Percentiles rank a stretch among this genome's conserved stretches.
phyloP scores from a whole-genome alignment of 345 rosid genomes.

The Eucalyptus sideroxylon region DNA sequence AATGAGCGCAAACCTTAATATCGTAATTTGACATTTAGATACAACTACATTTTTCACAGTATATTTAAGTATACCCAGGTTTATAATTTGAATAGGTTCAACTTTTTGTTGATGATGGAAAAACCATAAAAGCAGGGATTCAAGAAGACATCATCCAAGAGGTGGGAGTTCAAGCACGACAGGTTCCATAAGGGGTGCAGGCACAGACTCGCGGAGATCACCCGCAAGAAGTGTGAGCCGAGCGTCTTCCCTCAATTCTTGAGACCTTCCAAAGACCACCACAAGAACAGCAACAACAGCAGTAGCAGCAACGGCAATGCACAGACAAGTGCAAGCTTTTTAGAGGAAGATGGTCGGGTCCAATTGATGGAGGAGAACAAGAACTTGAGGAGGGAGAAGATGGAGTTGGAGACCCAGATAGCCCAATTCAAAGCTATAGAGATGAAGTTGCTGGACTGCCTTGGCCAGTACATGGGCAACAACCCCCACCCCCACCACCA shows the following conservation, averaged over 20 bases:
- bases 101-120: not conserved
- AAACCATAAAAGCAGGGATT: conserved; percentile 30
- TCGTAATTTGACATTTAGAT: not conserved
- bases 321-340: not conserved
- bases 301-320: not conserved
- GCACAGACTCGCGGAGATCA: conserved; percentile 34
- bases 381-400: conserved; percentile 21
- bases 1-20: not conserved
- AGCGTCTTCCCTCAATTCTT: conserved; percentile 35
- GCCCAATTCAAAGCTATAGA: conserved; percentile 29
- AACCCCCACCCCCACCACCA: not conserved
- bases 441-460: conserved; percentile 24
- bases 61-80: not conserved
- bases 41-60: not conserved
- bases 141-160: conserved; percentile 42
- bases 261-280: conserved; percentile 8
- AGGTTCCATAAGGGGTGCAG: conserved; percentile 34
- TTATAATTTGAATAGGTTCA: not conserved
- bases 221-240: conserved; percentile 29
- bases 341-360: not conserved
- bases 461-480: conserved; percentile 15
- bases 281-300: not conserved
- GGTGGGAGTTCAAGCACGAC: conserved; percentile 56
- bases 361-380: conserved; percentile 28
- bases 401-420: conserved; percentile 28